phyloP scores from a whole-genome alignment of 192 early-diverging fungal genomes.

The Paraglomus occultum region DNA sequence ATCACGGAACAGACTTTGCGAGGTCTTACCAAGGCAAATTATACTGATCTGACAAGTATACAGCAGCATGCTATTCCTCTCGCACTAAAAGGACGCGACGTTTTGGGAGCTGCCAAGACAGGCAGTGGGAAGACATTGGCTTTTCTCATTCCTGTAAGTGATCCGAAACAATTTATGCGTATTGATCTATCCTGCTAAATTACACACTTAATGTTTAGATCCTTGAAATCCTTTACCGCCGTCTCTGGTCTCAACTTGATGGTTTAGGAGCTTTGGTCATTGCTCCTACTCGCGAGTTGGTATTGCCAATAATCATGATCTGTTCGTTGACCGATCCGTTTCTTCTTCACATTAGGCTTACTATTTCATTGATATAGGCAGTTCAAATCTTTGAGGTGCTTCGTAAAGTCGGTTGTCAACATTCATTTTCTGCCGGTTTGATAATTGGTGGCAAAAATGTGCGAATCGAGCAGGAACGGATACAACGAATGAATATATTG shows the following conservation, averaged over 20 bases:
- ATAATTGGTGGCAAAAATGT: conserved; percentile 95
- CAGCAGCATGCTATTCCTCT: conserved; percentile 77
- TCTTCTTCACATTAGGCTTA: not conserved
- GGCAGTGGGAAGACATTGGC: conserved; percentile 84
- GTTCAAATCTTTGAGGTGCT: conserved; percentile 93
- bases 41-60: conserved; percentile 91
- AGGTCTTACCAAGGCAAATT: conserved; percentile 82
- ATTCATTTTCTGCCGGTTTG: conserved; percentile 88
- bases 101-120: conserved; percentile 84
- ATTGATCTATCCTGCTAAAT: not conserved
- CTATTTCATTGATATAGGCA: conserved; percentile 36
- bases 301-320: not conserved
- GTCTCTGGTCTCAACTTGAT: conserved; percentile 79
- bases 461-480: conserved; percentile 68
- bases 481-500: conserved; percentile 79
- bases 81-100: conserved; percentile 66
- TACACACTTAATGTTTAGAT: conserved; percentile 46
- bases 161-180: too few species aligned
- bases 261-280: conserved; percentile 81
- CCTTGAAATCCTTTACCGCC: conserved; percentile 79
- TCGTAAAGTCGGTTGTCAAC: conserved; percentile 66
- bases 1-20: conserved; percentile 54
- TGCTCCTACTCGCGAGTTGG: conserved; percentile 78
- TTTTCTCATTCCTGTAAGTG: conserved; percentile 69
- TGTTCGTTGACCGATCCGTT: not conserved